Base-by-base conservation (phyloP, 495 filamentous ascomycete species). In the Penicillium cosmopolitanum region DNA sequence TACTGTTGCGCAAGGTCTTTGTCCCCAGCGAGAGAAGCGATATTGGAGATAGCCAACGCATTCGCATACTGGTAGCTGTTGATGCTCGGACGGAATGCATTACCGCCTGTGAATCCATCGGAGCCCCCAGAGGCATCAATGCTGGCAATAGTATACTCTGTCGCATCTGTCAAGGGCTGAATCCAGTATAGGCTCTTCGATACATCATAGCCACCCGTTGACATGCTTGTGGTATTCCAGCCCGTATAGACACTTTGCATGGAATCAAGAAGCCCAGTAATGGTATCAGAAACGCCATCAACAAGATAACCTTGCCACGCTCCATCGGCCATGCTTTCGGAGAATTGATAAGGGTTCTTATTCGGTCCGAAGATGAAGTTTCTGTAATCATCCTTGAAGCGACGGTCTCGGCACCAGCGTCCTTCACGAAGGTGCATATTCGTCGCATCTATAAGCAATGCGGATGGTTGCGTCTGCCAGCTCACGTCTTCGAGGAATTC, bases 31-130 rank as follows among this genome's bases (percentile, higher is more conserved):
- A 71, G 53, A 11, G 51, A 36, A 8, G 70, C 70, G 28, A 73
- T 64, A 11, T 61, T 64, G 13, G 70, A 60, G 23, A 73, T 73
- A 11, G 70, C 70, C 31, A 57, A 38, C 1, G 70, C 70, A 16
- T 73, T 70, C 12, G 65, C 70, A 34, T 66, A 73, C 35, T 73
- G 70, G 56, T 70, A 73, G 50, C 62, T 64, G 50, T 73, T 73
- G 47, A 73, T 71, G 43, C 63, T 69, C 12, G 70, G 70, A 1
- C 70, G 58, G 59, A 73, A 73, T 19, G 65, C 54, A 31, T 61
- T 48, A 6, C 70, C 70, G 4, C 70, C 70, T 1, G 52, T 57
- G 19, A 71, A 73, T 1, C 67, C 67, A 57, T 73, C 70, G 2
- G 15, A 18, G 38, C 65, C 65, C 4, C 62, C 62, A 5, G 61